These are phyloP conservation scores for Mycena floridula DNA, from an alignment of 768 basidiomycete species.

Conservation along the genomic window DNA sequence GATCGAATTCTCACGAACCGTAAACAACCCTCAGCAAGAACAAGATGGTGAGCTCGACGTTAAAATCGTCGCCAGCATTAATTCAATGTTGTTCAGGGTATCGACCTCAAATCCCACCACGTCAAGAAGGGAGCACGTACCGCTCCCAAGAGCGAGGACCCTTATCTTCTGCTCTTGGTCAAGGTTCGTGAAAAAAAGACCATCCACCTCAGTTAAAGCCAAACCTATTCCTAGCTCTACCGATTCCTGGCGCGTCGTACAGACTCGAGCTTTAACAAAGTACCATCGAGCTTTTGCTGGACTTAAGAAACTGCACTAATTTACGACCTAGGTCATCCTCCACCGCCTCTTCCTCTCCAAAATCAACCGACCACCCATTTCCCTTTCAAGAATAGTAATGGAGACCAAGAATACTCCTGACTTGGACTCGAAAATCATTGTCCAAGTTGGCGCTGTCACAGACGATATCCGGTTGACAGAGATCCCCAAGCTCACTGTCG, in stretches of 20 bases:
- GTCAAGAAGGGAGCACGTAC: conserved; percentile 96
- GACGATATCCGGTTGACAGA: conserved; percentile 87
- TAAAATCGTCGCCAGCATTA: conserved; percentile 16
- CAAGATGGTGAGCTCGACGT: conserved; percentile 77
- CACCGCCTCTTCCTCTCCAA: conserved; percentile 96
- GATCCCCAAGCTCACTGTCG: conserved; percentile 87
- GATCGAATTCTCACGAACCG: too few species aligned
- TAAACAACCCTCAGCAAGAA: conserved; percentile 53
- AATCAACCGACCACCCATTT: conserved; percentile 94
- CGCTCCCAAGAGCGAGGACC: conserved; percentile 98
- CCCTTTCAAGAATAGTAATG: conserved; percentile 86
- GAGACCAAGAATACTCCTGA: conserved; percentile 67
- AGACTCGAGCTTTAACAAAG: conserved; percentile 94
- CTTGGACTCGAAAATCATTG: conserved; percentile 76
- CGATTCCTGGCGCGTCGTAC: conserved; percentile 98
- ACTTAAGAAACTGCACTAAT: too few species aligned
- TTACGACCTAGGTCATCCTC: conserved; percentile 77
- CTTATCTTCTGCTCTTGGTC: conserved; percentile 95
- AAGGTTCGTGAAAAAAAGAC: conserved; percentile 54
- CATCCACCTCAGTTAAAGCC: conserved; percentile 8
- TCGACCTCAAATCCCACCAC: conserved; percentile 94
- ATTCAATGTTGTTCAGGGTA: conserved; percentile 54
- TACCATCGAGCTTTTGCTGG: conserved; percentile 17
- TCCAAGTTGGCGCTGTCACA: conserved; percentile 87
- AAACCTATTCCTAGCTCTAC: conserved; percentile 66